These are phyloP conservation scores for Entonaema liquescens DNA, from an alignment of 495 filamentous ascomycete genomes.

Conservation along the genomic window DNA sequence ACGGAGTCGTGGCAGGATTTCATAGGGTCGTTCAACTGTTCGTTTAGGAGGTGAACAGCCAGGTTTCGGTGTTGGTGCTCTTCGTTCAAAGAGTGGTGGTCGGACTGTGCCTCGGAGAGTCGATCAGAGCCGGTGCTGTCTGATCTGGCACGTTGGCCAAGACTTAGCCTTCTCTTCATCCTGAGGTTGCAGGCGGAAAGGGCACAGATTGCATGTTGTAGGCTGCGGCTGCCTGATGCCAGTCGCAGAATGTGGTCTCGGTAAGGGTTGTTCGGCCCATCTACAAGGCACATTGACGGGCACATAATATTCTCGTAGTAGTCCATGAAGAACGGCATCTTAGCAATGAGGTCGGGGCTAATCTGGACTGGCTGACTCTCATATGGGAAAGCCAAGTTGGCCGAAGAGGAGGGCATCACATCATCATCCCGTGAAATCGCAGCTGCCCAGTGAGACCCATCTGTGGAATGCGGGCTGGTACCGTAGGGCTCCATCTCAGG, in stretches of 20 bases:
- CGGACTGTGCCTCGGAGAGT: conserved; percentile 48
- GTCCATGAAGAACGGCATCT: conserved; percentile 71
- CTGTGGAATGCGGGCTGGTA: conserved; percentile 54
- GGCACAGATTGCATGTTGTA: conserved; percentile 92
- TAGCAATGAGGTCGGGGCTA: conserved; percentile 62
- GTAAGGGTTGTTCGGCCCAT: conserved; percentile 84
- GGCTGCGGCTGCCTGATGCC: conserved; percentile 77
- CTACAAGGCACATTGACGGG: conserved; percentile 89
- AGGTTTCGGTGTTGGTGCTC: conserved; percentile 82
- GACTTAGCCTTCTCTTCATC: conserved; percentile 65
- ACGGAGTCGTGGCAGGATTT: conserved; percentile 85
- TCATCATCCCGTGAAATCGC: conserved; percentile 54
- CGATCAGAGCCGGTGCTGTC: conserved; percentile 47
- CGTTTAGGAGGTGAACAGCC: conserved; percentile 83
- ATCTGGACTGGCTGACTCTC: conserved; percentile 52
- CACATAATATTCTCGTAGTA: conserved; percentile 91
- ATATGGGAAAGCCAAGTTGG: conserved; percentile 41
- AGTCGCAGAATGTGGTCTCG: conserved; percentile 83
- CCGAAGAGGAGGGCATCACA: conserved; percentile 40
- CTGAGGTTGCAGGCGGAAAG: conserved; percentile 84
- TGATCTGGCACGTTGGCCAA: conserved; percentile 57
- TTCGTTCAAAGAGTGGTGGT: conserved; percentile 67
- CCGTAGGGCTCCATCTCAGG: conserved; percentile 58
- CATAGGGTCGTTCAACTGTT: conserved; percentile 77
- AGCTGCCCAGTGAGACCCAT: conserved; percentile 52